A percentile compares a stretch with the other conserved stretches of the same genome.
These are phyloP conservation scores for Yarrowia deformans DNA, from an alignment of 805 yeast genomes.

Conservation along the genomic window DNA sequence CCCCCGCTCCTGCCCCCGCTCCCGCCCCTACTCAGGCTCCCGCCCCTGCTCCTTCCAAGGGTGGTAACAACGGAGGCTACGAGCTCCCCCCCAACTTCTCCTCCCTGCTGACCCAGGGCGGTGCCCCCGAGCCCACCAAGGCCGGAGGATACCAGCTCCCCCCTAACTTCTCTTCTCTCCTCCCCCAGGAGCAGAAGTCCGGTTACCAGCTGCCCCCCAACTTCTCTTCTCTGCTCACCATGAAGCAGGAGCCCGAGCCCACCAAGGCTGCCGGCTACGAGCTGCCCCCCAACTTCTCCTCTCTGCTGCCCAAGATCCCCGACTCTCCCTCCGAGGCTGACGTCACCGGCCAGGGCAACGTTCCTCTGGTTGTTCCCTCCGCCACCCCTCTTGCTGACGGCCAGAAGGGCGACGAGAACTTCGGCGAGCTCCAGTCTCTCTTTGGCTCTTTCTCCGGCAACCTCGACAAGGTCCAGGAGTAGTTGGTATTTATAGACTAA, in stretches of 20 bases:
- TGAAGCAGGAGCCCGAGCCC: conserved; percentile 39
- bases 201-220: conserved; percentile 32
- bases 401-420: conserved; percentile 27
- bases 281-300: conserved; percentile 32
- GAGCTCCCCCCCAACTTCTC: conserved; percentile 27
- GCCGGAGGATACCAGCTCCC: conserved; percentile 27
- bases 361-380: conserved; percentile 15
- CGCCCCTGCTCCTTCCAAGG: conserved; percentile 17
- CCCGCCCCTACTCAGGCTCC: conserved; percentile 17
- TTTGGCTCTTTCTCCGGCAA: conserved; percentile 32
- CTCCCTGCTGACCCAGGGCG: conserved; percentile 3
- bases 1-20: conserved; percentile 13
- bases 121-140: neutral
- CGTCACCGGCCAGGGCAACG: conserved; percentile 5
- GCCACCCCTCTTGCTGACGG: conserved; percentile 26
- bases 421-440: conserved; percentile 30
- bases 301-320: conserved; percentile 17
- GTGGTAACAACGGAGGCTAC: conserved; percentile 23
- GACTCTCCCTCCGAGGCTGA: conserved; percentile 19
- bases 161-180: conserved; percentile 30
- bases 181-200: neutral
- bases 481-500: conserved; percentile 31
- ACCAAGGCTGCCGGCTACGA: conserved; percentile 36
- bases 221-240: conserved; percentile 26
- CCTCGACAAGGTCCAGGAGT: conserved; percentile 32